Conservation (phyloP, 2,329 filamentous ascomycete species). For the Furcasterigmium sp. region DNA sequence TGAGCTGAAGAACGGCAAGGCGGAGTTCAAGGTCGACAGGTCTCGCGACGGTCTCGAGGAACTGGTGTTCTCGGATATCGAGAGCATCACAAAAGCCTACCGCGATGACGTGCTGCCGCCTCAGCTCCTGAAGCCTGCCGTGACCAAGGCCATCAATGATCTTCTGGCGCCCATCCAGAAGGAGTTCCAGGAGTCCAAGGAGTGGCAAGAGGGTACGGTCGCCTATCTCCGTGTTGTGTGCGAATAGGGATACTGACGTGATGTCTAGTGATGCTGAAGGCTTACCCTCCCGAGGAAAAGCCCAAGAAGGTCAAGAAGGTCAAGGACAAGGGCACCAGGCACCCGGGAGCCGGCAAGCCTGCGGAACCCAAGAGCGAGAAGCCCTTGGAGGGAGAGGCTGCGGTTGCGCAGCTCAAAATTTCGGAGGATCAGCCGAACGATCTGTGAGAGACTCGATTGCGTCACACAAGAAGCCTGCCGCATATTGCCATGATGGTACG, state of each 20-base stretch:
- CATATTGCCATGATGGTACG: no score
- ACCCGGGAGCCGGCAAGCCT: conserved; percentile 39
- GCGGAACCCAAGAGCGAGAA: conserved; percentile 1
- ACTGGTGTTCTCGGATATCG: conserved; percentile 72
- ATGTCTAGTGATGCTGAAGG: conserved; percentile 59
- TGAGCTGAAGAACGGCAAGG: conserved; percentile 50
- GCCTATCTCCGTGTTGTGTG: conserved; percentile 9
- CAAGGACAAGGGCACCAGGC: conserved; percentile 68
- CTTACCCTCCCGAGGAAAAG: conserved; percentile 70
- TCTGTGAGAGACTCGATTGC: no score
- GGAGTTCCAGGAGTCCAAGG: conserved; percentile 62
- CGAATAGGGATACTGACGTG: not conserved
- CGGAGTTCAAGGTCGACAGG: conserved; percentile 64
- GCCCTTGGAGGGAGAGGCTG: conserved; percentile 1
- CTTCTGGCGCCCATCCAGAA: conserved; percentile 74
- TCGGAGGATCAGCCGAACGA: conserved; percentile 1
- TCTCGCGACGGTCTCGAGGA: conserved; percentile 62
- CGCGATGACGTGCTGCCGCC: conserved; percentile 74
- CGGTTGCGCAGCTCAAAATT: not conserved
- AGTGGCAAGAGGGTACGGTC: conserved; percentile 60
- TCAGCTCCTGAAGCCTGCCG: conserved; percentile 81
- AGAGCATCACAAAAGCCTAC: conserved; percentile 76
- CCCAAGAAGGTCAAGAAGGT: conserved; percentile 71
- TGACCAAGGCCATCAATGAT: conserved; percentile 65
- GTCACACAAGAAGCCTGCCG: no score